phyloP scores from a whole-genome alignment of 2,329 filamentous ascomycete genomes.

The Zopfia rhizophila region DNA sequence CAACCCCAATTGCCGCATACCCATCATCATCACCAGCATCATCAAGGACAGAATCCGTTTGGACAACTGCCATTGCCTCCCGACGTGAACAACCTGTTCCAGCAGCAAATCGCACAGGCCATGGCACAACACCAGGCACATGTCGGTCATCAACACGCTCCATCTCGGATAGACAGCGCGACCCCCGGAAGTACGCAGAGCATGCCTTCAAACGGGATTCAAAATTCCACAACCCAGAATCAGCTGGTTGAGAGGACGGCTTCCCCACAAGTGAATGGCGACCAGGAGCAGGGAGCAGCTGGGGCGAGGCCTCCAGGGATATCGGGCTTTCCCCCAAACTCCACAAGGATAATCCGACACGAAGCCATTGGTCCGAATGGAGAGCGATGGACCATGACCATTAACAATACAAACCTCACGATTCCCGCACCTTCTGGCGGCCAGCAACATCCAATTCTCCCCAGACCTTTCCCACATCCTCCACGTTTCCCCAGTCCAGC shows the following conservation, averaged over 20 bases:
- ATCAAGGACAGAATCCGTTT: slow-evolving; percentile 19
- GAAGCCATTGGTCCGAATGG: slow-evolving; percentile 64
- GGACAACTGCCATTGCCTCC: slow-evolving; percentile 13
- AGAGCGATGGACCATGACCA: slow-evolving; percentile 63
- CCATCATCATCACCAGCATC: slow-evolving; percentile 23
- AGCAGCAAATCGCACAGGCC: slow-evolving; percentile 36
- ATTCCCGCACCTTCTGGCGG: slow-evolving; percentile 34
- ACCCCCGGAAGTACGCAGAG: neutral
- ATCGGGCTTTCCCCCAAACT: slow-evolving; percentile 40
- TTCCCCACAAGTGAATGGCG: neutral
- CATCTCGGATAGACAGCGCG: neutral
- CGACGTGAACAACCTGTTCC: slow-evolving; percentile 26
- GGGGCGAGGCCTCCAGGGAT: neutral
- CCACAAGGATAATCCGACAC: slow-evolving; percentile 58
- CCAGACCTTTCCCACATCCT: slow-evolving; percentile 33
- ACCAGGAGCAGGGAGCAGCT: neutral
- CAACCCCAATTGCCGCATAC: slow-evolving; percentile 34
- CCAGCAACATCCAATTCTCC: slow-evolving; percentile 33
- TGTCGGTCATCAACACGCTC: slow-evolving; percentile 15
- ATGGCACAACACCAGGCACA: too few species aligned
- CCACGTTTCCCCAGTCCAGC: slow-evolving; percentile 31
- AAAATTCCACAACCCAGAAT: too few species aligned
- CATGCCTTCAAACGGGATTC: neutral
- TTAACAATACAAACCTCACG: slow-evolving; percentile 57
- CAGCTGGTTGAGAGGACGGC: too few species aligned